Conservation (phyloP, 139 green algal species). For the Chlamydomonas sp. region DNA sequence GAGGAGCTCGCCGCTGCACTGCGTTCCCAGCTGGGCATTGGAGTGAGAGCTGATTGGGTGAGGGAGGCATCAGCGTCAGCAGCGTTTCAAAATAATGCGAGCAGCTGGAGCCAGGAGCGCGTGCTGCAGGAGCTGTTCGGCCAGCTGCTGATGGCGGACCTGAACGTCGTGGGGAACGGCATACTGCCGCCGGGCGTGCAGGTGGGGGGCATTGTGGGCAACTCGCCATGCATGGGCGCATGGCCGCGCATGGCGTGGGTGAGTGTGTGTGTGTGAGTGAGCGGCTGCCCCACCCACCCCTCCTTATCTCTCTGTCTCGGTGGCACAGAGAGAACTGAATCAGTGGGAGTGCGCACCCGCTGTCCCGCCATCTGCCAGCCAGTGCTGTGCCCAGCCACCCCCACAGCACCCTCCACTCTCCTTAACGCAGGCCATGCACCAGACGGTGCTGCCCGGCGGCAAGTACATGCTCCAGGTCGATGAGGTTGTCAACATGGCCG, state of each 20-base stretch:
- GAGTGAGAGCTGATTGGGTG: neutral
- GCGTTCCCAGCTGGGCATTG: conserved; percentile 3
- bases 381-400: neutral
- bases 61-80: neutral
- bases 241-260: neutral
- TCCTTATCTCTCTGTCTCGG: no score
- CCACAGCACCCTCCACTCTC: neutral
- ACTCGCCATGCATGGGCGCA: neutral
- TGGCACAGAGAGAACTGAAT: no score
- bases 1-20: neutral
- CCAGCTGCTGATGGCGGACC: conserved; percentile 11
- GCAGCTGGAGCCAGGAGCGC: conserved; percentile 7
- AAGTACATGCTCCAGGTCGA: conserved; percentile 66
- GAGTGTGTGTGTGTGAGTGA: no score
- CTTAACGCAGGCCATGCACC: conserved; percentile 40
- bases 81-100: no score
- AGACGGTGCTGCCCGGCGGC: conserved; percentile 34
- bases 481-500: conserved; percentile 59
- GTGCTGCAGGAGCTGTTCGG: neutral
- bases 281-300: no score
- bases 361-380: neutral
- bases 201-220: neutral
- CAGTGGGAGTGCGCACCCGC: neutral
- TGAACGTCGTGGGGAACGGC: neutral
- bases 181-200: neutral